Evolutionary conservation across 441 rosid species (phyloP).

Genomic region (Populus hybrid): DNA sequence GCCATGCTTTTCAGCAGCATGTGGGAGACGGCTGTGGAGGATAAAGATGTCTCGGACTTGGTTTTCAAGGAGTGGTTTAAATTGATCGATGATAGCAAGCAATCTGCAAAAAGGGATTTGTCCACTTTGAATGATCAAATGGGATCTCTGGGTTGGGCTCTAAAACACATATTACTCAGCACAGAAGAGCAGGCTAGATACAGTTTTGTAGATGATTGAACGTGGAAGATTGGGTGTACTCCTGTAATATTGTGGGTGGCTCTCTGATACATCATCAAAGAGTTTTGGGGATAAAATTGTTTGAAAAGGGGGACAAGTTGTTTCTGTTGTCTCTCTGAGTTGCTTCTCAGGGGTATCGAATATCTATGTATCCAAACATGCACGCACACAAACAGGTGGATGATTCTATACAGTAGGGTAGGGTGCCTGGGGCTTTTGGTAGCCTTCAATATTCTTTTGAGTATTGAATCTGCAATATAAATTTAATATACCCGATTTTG

Average conservation of each 20-base stretch:
- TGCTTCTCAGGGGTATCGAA: not conserved
- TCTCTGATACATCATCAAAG: not conserved
- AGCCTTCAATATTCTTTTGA: not conserved
- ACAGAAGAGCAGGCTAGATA: slow-evolving; percentile 62
- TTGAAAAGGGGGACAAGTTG: not conserved
- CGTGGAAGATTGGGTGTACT: not conserved
- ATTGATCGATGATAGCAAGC: slow-evolving; percentile 47
- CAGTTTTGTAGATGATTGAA: slow-evolving; percentile 54
- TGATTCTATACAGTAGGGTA: not conserved
- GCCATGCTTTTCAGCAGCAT: slow-evolving; percentile 31
- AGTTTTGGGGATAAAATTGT: not conserved
- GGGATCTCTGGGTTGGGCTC: slow-evolving; percentile 59
- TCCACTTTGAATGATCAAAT: slow-evolving; percentile 47
- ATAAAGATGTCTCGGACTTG: slow-evolving; percentile 17
- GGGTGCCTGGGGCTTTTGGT: not conserved
- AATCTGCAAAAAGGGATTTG: slow-evolving; percentile 30
- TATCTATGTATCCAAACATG: not conserved
- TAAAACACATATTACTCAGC: slow-evolving; percentile 60
- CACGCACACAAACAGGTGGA: not conserved
- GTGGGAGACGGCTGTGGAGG: slow-evolving; percentile 28
- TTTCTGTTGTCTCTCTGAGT: too few relatives aligned
- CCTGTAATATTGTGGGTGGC: not conserved
- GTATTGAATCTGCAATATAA: not conserved
- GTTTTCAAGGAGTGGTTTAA: slow-evolving; percentile 40
- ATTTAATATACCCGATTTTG: too few relatives aligned